Evolutionary conservation across 768 basidiomycete species (phyloP).

Genomic region (Leucocoprinus sp.): DNA sequence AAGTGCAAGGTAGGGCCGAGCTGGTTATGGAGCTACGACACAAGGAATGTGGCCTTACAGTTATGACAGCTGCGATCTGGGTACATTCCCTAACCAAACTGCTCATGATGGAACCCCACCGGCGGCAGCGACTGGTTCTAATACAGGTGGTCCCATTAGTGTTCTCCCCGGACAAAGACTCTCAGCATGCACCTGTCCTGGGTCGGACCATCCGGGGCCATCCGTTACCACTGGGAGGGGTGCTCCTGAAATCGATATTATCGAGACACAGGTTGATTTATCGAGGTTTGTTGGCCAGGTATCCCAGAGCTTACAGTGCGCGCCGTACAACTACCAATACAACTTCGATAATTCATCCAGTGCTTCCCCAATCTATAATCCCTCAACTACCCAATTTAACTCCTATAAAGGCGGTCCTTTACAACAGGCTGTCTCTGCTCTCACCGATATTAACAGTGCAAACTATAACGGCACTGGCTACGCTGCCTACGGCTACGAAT

Average conservation of each 20-base stretch:
- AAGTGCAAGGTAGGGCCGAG: conserved; percentile 46
- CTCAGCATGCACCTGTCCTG: conserved; percentile 80
- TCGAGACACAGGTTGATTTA: conserved; percentile 71
- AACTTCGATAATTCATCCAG: conserved; percentile 43
- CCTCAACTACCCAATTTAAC: conserved; percentile 45
- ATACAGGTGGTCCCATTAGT: conserved; percentile 47
- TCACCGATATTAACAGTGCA: conserved; percentile 41
- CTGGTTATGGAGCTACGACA: conserved; percentile 83
- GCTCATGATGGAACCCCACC: conserved; percentile 45
- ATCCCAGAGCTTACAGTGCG: conserved; percentile 72
- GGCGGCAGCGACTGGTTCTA: conserved; percentile 41
- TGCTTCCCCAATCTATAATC: conserved; percentile 44
- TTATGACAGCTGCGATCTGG: conserved; percentile 76
- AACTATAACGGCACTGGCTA: conserved; percentile 46
- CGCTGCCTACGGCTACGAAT: conserved; percentile 67
- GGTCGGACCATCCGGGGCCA: conserved; percentile 87
- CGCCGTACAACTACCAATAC: conserved; percentile 69
- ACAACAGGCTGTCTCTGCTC: conserved; percentile 68
- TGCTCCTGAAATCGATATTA: conserved; percentile 85
- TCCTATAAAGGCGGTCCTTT: conserved; percentile 56
- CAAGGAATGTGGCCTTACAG: conserved; percentile 83
- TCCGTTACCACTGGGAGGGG: conserved; percentile 53
- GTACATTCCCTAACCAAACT: conserved; percentile 79
- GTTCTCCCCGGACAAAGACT: conserved; percentile 79
- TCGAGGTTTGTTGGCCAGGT: conserved; percentile 45